These are phyloP conservation scores for Stramenopiles sp. DNA, from an alignment of 352 stramenopile genomes.

Conservation along the genomic window DNA sequence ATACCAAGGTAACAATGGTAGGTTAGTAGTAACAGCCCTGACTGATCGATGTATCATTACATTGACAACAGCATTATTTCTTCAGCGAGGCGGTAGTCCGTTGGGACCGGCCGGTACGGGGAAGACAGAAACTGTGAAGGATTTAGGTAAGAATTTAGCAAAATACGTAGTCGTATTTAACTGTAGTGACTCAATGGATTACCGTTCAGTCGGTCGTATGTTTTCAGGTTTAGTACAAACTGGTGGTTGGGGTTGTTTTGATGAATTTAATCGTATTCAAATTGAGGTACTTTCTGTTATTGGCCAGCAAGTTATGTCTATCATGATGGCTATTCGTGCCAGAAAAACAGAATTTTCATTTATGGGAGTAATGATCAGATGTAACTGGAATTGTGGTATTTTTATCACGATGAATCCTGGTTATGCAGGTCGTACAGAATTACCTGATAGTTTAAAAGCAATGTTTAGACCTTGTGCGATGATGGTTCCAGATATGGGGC, in stretches of 20 bases:
- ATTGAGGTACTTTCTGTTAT: slow-evolving; percentile 76
- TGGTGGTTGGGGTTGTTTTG: slow-evolving; percentile 84
- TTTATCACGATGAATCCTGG: slow-evolving; percentile 87
- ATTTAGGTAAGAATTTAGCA: slow-evolving; percentile 66
- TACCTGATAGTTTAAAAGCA: slow-evolving; percentile 73
- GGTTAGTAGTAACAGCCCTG: slow-evolving; percentile 70
- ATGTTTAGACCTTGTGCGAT: slow-evolving; percentile 75
- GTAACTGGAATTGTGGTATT: slow-evolving; percentile 72
- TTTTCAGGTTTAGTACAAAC: slow-evolving; percentile 81
- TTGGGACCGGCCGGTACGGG: slow-evolving; percentile 64
- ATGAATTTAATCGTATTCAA: slow-evolving; percentile 86
- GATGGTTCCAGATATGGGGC: slow-evolving; percentile 67
- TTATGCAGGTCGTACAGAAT: slow-evolving; percentile 64
- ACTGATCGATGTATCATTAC: slow-evolving; percentile 83
- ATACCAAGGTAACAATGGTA: slow-evolving; percentile 72
- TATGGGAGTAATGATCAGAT: slow-evolving; percentile 62
- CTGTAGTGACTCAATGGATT: slow-evolving; percentile 71
- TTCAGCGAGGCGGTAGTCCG: slow-evolving; percentile 66
- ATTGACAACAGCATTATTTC: slow-evolving; percentile 66
- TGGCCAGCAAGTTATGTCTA: slow-evolving; percentile 66
- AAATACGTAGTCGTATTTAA: slow-evolving; percentile 75
- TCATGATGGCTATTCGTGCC: slow-evolving; percentile 74
- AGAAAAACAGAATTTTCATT: slow-evolving; percentile 68
- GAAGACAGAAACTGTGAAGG: slow-evolving; percentile 78
- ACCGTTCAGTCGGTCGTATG: slow-evolving; percentile 79